These are phyloP conservation scores for Incumbomyces lentus DNA, from an alignment of 2,329 filamentous ascomycete genomes.

Conservation along the genomic window DNA sequence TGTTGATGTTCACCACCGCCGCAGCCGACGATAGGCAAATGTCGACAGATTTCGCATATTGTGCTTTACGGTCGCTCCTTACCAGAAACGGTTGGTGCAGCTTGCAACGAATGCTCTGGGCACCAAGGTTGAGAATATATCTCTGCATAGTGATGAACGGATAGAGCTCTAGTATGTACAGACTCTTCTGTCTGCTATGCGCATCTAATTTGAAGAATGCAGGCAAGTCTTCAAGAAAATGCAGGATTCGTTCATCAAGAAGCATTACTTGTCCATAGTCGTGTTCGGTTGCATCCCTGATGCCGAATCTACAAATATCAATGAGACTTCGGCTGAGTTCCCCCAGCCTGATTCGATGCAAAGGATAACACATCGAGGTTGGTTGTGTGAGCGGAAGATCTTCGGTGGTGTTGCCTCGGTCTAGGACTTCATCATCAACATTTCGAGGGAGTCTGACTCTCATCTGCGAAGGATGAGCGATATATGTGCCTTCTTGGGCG, in stretches of 20 bases:
- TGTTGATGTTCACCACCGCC: conserved; percentile 28
- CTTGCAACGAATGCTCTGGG: conserved; percentile 28
- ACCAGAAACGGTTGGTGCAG: conserved; percentile 33
- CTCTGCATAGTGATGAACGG: conserved; percentile 28
- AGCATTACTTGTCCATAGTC: conserved; percentile 30
- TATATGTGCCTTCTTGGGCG: conserved; percentile 36
- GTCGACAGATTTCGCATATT: conserved; percentile 30
- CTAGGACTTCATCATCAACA: conserved; percentile 31
- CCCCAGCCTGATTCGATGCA: conserved; percentile 33
- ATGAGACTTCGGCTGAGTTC: conserved; percentile 32
- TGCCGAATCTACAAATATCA: conserved; percentile 26
- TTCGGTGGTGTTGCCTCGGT: conserved; percentile 10
- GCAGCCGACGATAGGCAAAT: conserved; percentile 30
- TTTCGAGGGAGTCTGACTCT: conserved; percentile 33
- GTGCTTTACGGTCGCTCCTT: conserved; percentile 26
- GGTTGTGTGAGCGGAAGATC: conserved; percentile 26
- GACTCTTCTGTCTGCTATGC: conserved; percentile 21
- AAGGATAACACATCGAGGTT: conserved; percentile 37
- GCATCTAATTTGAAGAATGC: conserved; percentile 29
- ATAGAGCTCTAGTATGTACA: conserved; percentile 23
- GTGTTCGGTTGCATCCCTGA: conserved; percentile 22
- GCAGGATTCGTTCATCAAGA: conserved; percentile 27
- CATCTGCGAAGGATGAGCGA: conserved; percentile 33
- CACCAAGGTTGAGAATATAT: conserved; percentile 27
- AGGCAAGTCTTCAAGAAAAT: conserved; percentile 25